phyloP scores from a whole-genome alignment of 2,329 filamentous ascomycete species.

The Xylariales sp. region DNA sequence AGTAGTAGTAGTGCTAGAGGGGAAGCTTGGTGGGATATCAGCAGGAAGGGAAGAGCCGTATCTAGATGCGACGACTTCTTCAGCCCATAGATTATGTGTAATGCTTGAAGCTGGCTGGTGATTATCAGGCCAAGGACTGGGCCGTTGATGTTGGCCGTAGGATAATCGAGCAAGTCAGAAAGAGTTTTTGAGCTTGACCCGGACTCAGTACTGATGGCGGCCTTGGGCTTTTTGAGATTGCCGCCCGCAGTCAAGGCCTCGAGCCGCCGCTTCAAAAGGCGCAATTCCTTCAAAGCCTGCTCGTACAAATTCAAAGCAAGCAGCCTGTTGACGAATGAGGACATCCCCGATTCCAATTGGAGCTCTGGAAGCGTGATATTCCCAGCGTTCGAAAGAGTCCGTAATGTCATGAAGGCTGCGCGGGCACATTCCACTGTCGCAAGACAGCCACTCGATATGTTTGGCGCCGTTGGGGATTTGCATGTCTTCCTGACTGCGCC shows the following conservation, averaged over 20 bases:
- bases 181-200: slow-evolving; percentile 40
- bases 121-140: slow-evolving; percentile 52
- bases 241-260: slow-evolving; percentile 32
- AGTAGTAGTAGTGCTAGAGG: slow-evolving; percentile 53
- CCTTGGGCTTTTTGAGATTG: slow-evolving; percentile 28
- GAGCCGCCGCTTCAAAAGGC: slow-evolving; percentile 59
- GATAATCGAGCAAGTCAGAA: slow-evolving; percentile 59
- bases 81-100: slow-evolving; percentile 57
- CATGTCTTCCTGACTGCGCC: slow-evolving; percentile 30
- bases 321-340: slow-evolving; percentile 63
- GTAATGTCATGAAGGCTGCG: slow-evolving; percentile 60
- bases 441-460: slow-evolving; percentile 40
- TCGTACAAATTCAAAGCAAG: slow-evolving; percentile 60
- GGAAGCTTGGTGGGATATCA: slow-evolving; percentile 48
- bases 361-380: slow-evolving; percentile 53
- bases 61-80: slow-evolving; percentile 58
- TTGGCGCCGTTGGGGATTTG: slow-evolving; percentile 17
- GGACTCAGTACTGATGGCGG: slow-evolving; percentile 23
- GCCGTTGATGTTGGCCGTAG: slow-evolving; percentile 35
- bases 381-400: slow-evolving; percentile 50
- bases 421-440: slow-evolving; percentile 65
- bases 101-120: slow-evolving; percentile 58
- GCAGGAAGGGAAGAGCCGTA: slow-evolving; percentile 50
- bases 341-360: slow-evolving; percentile 70
- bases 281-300: slow-evolving; percentile 65